Evolutionary conservation across 192 early-diverging fungal genomes (phyloP).

Genomic region (Rhizophagus sp.): DNA sequence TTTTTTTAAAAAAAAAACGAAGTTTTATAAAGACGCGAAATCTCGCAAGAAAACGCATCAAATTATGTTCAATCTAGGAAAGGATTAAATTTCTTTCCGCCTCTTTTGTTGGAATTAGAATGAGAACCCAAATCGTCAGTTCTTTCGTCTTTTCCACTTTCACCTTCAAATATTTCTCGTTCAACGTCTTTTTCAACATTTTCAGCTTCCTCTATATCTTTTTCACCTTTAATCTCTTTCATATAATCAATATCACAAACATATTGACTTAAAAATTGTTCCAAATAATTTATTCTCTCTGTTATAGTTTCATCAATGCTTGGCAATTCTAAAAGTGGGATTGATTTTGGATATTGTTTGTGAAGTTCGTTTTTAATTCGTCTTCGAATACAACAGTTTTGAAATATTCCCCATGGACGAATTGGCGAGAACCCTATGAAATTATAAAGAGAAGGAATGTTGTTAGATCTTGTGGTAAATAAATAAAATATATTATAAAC

Average conservation of each 20-base stretch:
- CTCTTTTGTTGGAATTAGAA: too few species aligned
- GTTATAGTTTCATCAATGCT: not conserved
- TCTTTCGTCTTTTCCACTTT: not conserved
- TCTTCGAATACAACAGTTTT: not conserved
- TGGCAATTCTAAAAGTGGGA: slow-evolving; percentile 12
- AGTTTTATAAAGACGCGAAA: too few species aligned
- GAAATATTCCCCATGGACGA: slow-evolving; percentile 21
- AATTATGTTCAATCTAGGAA: too few species aligned
- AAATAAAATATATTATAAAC: not conserved
- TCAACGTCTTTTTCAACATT: not conserved
- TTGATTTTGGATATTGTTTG: slow-evolving; percentile 16
- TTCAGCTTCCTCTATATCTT: not conserved
- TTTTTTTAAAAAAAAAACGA: too few species aligned
- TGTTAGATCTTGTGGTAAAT: not conserved
- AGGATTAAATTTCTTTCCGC: too few species aligned
- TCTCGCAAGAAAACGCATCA: too few species aligned
- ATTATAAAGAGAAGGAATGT: not conserved
- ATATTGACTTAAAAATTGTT: slow-evolving; percentile 23
- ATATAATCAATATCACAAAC: slow-evolving; percentile 15
- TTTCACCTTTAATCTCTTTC: not conserved
- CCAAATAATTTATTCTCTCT: not conserved
- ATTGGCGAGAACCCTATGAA: slow-evolving; percentile 6
- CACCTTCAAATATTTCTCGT: not conserved
- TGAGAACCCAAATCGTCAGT: not conserved
- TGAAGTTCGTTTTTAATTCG: not conserved